phyloP scores from a whole-genome alignment of 2,329 filamentous ascomycete genomes.

The Tolypocladium sp. region DNA sequence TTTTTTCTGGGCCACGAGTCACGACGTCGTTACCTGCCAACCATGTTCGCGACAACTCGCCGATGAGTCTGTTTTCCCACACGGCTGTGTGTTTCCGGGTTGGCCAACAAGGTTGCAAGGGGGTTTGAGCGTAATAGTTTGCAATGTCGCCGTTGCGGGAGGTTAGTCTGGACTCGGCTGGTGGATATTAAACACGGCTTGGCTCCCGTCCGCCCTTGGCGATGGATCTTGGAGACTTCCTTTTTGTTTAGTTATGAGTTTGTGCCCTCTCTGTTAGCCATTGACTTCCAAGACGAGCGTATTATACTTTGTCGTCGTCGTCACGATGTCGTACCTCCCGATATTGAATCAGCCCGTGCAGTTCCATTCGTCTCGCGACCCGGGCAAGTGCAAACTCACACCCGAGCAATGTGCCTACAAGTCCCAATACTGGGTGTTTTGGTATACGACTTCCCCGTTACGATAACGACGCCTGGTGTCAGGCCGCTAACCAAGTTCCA shows the following conservation, averaged over 20 bases:
- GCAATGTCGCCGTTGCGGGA: background rate
- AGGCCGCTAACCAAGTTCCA: background rate
- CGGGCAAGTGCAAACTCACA: slow-evolving; percentile 20
- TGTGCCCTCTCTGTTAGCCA: background rate
- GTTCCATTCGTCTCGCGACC: slow-evolving; percentile 7
- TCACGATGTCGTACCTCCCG: slow-evolving; percentile 1
- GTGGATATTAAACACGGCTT: background rate
- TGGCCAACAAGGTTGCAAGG: background rate
- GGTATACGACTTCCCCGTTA: slow-evolving; percentile 13
- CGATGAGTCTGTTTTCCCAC: background rate
- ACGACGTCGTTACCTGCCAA: background rate
- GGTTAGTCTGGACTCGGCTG: too few species aligned
- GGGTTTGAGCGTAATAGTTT: background rate
- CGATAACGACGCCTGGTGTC: background rate
- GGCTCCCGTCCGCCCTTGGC: background rate
- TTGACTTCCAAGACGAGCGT: background rate
- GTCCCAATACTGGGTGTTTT: slow-evolving; percentile 36
- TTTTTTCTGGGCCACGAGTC: background rate
- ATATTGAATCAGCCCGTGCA: slow-evolving; percentile 4
- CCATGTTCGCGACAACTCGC: background rate
- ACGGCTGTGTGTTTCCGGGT: background rate
- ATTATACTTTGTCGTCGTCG: background rate
- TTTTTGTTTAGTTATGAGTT: background rate
- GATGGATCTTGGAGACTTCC: background rate
- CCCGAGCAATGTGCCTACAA: slow-evolving; percentile 36